Evolutionary conservation across 495 filamentous ascomycete species (phyloP).

Genomic region (Trichoderma gamsii): DNA sequence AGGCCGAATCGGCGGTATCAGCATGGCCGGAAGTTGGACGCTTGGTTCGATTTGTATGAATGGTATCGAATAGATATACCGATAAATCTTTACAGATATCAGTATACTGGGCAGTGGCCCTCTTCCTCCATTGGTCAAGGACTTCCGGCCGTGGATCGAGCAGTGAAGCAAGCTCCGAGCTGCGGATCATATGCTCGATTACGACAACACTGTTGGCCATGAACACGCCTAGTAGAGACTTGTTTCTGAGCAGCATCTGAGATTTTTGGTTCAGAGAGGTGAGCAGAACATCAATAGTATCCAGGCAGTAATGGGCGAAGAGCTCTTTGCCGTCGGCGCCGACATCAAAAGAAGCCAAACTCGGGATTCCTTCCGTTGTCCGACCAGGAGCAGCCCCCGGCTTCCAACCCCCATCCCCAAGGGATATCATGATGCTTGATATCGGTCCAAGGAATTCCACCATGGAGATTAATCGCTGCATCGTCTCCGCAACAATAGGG

Average conservation of each 20-base stretch:
- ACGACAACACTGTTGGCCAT: constrained; percentile 82
- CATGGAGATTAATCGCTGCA: constrained; percentile 81
- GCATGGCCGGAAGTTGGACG: constrained; percentile 64
- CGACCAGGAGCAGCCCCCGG: constrained; percentile 39
- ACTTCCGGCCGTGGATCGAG: constrained; percentile 58
- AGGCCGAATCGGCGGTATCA: constrained; percentile 62
- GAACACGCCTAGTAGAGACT: constrained; percentile 77
- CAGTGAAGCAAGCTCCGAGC: constrained; percentile 69
- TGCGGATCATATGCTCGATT: constrained; percentile 77
- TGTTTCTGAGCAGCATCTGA: constrained; percentile 67
- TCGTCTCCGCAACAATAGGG: constrained; percentile 72
- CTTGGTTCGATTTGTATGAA: constrained; percentile 69
- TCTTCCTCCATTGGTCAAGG: constrained; percentile 82
- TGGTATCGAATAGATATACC: constrained; percentile 78
- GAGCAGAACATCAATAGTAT: constrained; percentile 79
- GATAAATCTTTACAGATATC: constrained; percentile 87
- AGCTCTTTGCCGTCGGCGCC: constrained; percentile 84
- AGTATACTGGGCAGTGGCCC: constrained; percentile 71
- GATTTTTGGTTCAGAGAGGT: constrained; percentile 69
- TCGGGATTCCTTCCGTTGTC: constrained; percentile 59
- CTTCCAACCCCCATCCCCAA: constrained; percentile 91
- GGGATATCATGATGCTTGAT: constrained; percentile 79
- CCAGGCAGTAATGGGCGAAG: constrained; percentile 78
- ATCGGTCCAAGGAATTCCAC: constrained; percentile 82
- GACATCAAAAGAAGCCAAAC: constrained; percentile 73